Percentiles rank a stretch among this genome's conserved stretches.
Evolutionary conservation across 1,139 yeast genomes (phyloP).

Genomic region (Suhomyces terraborum): DNA sequence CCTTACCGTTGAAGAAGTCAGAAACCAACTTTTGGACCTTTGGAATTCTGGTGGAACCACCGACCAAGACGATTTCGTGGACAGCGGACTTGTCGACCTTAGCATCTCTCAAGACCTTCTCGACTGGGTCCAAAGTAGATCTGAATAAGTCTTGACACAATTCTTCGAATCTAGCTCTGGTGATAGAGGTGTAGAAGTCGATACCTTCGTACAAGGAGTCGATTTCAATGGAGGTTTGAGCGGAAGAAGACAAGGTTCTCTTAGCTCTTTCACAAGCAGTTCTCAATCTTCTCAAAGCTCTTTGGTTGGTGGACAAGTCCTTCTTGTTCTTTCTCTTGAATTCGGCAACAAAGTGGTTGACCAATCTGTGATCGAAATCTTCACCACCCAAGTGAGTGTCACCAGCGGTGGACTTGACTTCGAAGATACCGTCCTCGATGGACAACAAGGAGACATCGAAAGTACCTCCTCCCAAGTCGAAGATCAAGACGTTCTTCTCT

Average conservation of each 20-base stretch:
- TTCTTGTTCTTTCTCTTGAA: conserved; percentile 45
- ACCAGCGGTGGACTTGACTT: conserved; percentile 97
- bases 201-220: conserved; percentile 43
- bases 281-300: conserved; percentile 45
- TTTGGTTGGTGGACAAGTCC: conserved; percentile 40
- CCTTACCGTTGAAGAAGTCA: conserved; percentile 45
- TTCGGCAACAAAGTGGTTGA: conserved; percentile 38
- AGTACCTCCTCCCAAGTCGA: conserved; percentile 98
- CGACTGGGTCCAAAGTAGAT: conserved; percentile 44
- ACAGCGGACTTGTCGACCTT: conserved; percentile 41
- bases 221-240: conserved; percentile 41
- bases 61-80: conserved; percentile 42
- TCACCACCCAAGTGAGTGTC: conserved; percentile 99
- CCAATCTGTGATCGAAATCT: conserved; percentile 52
- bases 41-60: conserved; percentile 48
- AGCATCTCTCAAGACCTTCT: conserved; percentile 43
- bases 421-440: conserved; percentile 94
- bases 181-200: conserved; percentile 43
- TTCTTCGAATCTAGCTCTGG: conserved; percentile 46
- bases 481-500: conserved; percentile 82
- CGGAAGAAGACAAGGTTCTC: conserved; percentile 43
- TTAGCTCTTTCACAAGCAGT: conserved; percentile 45
- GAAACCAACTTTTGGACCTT: conserved; percentile 43
- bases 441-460: conserved; percentile 93
- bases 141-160: conserved; percentile 43